Conservation (phyloP, 495 filamentous ascomycete species). For the Penicillium malachiteum region DNA sequence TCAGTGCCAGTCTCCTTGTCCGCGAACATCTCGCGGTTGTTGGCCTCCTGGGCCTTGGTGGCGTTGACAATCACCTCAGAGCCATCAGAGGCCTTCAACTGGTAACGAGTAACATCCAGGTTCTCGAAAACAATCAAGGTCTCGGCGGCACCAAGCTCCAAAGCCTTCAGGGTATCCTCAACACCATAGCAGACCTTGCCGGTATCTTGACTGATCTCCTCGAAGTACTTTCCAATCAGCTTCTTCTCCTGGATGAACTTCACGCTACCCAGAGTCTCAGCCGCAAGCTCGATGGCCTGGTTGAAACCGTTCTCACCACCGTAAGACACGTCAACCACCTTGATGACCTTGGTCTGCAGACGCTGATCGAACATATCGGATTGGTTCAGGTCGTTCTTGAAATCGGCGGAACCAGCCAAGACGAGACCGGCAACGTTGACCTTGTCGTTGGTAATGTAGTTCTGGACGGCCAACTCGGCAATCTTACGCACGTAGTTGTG, state of each 20-base stretch:
- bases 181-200: slow-evolving; percentile 97
- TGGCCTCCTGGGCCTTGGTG: slow-evolving; percentile 77
- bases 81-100: slow-evolving; percentile 74
- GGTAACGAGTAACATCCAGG: slow-evolving; percentile 87
- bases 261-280: slow-evolving; percentile 97
- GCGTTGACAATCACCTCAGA: slow-evolving; percentile 75
- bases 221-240: slow-evolving; percentile 96
- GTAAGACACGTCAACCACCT: slow-evolving; percentile 97
- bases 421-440: slow-evolving; percentile 94
- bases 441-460: slow-evolving; percentile 97
- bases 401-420: slow-evolving; percentile 94
- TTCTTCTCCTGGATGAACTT: slow-evolving; percentile 99
- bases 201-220: slow-evolving; percentile 95
- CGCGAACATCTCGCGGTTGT: slow-evolving; percentile 81
- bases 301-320: slow-evolving; percentile 99
- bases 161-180: slow-evolving; percentile 95
- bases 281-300: slow-evolving; percentile 92
- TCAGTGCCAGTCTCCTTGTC: slow-evolving; percentile 94
- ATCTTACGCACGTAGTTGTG: slow-evolving; percentile 99
- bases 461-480: slow-evolving; percentile 94
- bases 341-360: slow-evolving; percentile 92
- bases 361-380: slow-evolving; percentile 96
- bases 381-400: slow-evolving; percentile 98
- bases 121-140: slow-evolving; percentile 98
- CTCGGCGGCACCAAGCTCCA: slow-evolving; percentile 94